Evolutionary conservation across 768 basidiomycete species (phyloP), one percentile per base, ranked within the genome.

Genomic region (Daedalea quercina): DNA sequence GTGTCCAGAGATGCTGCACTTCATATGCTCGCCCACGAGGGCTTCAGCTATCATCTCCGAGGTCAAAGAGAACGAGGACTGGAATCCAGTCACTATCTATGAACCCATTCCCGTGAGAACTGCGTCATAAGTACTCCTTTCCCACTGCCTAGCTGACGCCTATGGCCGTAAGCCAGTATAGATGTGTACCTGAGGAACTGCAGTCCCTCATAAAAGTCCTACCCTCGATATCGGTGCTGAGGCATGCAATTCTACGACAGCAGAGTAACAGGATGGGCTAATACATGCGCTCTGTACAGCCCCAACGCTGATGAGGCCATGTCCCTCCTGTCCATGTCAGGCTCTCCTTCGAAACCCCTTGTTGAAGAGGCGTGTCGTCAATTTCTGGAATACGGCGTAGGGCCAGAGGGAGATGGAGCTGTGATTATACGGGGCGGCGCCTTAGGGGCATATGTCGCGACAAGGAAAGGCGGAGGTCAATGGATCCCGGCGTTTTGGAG

Each of bases 291-390:
- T 15, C 8, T 31, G 33, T 7, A 48, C 35, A 91, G 90, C 58
- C 92, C 92, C 2, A 94, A 95, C 63, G 90, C 92, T 20, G 82
- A 87, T 58, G 92, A 95, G 65, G 90, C 90, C 0, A 70, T 88
- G 25, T 68, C 72, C 2, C 71, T 93, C 4, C 76, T 93, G 33
- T 82, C 84, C 1, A 60, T 80, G 41, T 66, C 74, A 4, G 59
- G 69, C 0, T 72, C 81, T 8, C 72, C 79, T 9, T 78, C 78
- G 0, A 77, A 72, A 55, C 57, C 69, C 9, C 63, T 69, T 1
- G 77, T 94, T 42, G 87, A 93, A 67, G 68, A 76, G 47, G 92
- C 90, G 8, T 85, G 85, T 24, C 65, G 64, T 9, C 65, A 71
- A 44, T 82, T 94, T 62, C 71, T 90, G 41, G 73, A 77, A 12